Evolutionary conservation across 2,329 filamentous ascomycete species (phyloP).

Genomic region (Neonectria sp.): DNA sequence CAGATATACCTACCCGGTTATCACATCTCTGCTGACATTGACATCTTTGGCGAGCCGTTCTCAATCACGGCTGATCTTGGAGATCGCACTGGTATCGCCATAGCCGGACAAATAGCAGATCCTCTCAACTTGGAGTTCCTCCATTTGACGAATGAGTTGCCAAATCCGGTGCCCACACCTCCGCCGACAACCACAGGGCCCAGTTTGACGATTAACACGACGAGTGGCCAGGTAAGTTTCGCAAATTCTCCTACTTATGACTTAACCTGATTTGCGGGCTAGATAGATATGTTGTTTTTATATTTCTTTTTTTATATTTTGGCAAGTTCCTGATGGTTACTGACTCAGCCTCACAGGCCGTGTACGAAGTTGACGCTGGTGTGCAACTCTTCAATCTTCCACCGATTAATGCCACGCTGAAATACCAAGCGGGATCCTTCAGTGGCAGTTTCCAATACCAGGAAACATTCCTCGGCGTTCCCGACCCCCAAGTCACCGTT

Average conservation of each 20-base stretch:
- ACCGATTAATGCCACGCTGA: slow-evolving; percentile 1
- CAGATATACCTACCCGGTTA: not conserved
- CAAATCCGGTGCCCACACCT: not conserved
- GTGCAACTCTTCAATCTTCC: slow-evolving; percentile 2
- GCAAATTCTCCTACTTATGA: too few species aligned
- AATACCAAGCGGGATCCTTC: not conserved
- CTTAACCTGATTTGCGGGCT: too few species aligned
- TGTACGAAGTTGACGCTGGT: not conserved
- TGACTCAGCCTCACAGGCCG: not conserved
- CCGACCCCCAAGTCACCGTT: not conserved
- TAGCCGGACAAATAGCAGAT: not conserved
- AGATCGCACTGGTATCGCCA: slow-evolving; percentile 3
- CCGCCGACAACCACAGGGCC: not conserved
- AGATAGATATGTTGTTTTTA: too few species aligned
- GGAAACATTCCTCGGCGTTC: slow-evolving; percentile 2
- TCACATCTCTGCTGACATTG: slow-evolving; percentile 9
- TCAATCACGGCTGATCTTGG: not conserved
- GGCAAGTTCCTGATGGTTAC: too few species aligned
- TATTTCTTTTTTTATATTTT: too few species aligned
- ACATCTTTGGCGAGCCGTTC: not conserved
- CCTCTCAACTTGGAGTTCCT: slow-evolving; percentile 7
- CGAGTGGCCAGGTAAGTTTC: not conserved
- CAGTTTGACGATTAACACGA: slow-evolving; percentile 8
- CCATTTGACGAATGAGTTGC: not conserved
- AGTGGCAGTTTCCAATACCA: slow-evolving; percentile 2